These are phyloP conservation scores for Silene uniflora DNA, from an alignment of 148 eudicot species.

Conservation along the genomic window DNA sequence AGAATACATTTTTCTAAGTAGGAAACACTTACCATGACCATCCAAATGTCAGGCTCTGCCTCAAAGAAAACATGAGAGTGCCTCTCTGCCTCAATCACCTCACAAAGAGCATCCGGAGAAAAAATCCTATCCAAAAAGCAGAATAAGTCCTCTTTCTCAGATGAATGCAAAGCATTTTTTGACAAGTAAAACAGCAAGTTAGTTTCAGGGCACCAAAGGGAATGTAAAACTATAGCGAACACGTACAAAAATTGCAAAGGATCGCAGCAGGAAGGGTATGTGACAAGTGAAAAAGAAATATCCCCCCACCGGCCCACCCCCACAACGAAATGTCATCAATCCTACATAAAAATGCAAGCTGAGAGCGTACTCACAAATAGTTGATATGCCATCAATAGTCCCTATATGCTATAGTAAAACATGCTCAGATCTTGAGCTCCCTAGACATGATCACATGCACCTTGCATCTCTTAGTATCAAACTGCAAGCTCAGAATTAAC, in stretches of 20 bases:
- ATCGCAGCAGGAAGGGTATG: too few relatives aligned
- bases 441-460: neutral
- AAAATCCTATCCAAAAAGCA: conserved; percentile 60
- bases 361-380: too few relatives aligned
- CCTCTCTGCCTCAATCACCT: conserved; percentile 91
- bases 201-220: too few relatives aligned
- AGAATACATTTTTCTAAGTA: neutral
- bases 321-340: too few relatives aligned
- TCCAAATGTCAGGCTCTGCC: conserved; percentile 98
- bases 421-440: neutral
- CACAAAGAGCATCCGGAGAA: conserved; percentile 97
- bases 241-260: too few relatives aligned
- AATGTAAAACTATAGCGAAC: too few relatives aligned
- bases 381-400: neutral
- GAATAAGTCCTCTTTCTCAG: neutral
- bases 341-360: too few relatives aligned
- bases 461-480: neutral
- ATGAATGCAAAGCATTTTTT: neutral
- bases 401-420: neutral
- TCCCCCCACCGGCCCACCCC: too few relatives aligned
- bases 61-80: conserved; percentile 90
- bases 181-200: too few relatives aligned
- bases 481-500: neutral
- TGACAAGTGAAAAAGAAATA: too few relatives aligned
- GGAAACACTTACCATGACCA: conserved; percentile 76